Conservation (phyloP, 192 early-diverging fungal species). For the Podila epicladia region DNA sequence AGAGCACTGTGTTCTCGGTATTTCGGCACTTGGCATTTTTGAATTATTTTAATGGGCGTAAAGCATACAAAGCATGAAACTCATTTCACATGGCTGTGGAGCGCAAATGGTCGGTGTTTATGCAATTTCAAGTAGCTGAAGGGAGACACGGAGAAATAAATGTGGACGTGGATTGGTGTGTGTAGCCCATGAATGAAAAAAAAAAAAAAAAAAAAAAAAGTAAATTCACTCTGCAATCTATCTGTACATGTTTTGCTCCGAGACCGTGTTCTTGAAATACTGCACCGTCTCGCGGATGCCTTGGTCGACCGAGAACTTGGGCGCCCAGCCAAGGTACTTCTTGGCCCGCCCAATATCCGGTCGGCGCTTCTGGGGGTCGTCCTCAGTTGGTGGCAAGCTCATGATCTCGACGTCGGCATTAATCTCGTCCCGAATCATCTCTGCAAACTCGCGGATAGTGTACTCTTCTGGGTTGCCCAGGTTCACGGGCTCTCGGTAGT, state of each 20-base stretch:
- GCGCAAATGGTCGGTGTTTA: too few species aligned
- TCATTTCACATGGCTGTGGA: too few species aligned
- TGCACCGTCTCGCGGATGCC: constrained; percentile 84
- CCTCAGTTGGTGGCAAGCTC: constrained; percentile 70
- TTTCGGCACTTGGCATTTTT: too few species aligned
- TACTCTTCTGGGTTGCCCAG: constrained; percentile 88
- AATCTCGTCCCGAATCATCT: constrained; percentile 74
- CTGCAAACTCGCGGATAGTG: constrained; percentile 82
- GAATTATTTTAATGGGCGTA: too few species aligned
- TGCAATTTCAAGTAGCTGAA: too few species aligned
- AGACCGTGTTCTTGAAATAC: constrained; percentile 67
- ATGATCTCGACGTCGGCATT: constrained; percentile 64
- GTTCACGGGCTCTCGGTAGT: constrained; percentile 78
- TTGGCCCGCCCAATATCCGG: constrained; percentile 80
- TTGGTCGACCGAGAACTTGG: constrained; percentile 78
- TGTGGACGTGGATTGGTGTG: too few species aligned
- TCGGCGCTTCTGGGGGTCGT: constrained; percentile 81
- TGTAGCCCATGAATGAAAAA: neutral
- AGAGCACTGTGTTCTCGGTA: too few species aligned
- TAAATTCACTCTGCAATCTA: neutral
- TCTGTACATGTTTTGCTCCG: constrained; percentile 22
- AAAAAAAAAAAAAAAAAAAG: too few species aligned
- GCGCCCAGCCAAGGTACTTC: constrained; percentile 74
- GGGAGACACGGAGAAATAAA: too few species aligned
- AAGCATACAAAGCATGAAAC: too few species aligned